Percentiles rank a stretch among this genome's conserved stretches.
These are phyloP conservation scores for Mychonastes homosphaera DNA, from an alignment of 139 green algal species.

Conservation along the genomic window DNA sequence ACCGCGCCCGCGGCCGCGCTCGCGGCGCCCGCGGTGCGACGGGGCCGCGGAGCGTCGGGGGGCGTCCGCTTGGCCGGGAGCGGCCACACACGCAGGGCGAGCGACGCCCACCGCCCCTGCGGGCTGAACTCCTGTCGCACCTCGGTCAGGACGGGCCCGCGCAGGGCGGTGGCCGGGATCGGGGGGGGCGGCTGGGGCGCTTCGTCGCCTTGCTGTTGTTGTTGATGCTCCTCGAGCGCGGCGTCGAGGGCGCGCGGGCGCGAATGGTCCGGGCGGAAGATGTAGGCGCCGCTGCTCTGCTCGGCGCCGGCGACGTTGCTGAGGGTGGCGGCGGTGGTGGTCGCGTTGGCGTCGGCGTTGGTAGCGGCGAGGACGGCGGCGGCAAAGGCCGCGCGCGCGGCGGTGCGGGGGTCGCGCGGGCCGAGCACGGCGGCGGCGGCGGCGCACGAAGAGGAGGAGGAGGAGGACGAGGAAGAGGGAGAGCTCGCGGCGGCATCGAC, in stretches of 20 bases:
- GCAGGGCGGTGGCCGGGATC: conserved; percentile 18
- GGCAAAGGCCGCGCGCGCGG: too few species aligned
- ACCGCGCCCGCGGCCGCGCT: not conserved
- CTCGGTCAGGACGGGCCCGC: conserved; percentile 42
- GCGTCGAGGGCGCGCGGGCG: not conserved
- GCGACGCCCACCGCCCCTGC: conserved; percentile 9
- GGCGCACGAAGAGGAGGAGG: too few species aligned
- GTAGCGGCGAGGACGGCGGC: too few species aligned
- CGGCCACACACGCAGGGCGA: not conserved
- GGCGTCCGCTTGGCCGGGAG: not conserved
- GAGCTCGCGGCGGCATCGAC: too few species aligned
- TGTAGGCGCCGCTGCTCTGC: conserved; percentile 47
- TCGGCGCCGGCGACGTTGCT: too few species aligned
- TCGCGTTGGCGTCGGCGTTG: too few species aligned
- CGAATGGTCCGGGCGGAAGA: conserved; percentile 33
- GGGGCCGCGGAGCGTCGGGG: not conserved
- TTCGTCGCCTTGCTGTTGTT: not conserved
- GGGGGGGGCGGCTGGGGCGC: not conserved
- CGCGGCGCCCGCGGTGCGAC: not conserved
- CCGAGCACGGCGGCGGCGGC: too few species aligned
- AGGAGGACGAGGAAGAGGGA: too few species aligned
- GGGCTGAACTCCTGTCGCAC: conserved; percentile 31
- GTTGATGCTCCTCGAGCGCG: not conserved
- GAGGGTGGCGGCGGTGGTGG: too few species aligned
- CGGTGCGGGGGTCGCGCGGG: too few species aligned